Percentiles rank a stretch among this genome's conserved stretches.
These are phyloP conservation scores for Trametes pubescens DNA, from an alignment of 1,284 basidiomycete species.

Conservation along the genomic window DNA sequence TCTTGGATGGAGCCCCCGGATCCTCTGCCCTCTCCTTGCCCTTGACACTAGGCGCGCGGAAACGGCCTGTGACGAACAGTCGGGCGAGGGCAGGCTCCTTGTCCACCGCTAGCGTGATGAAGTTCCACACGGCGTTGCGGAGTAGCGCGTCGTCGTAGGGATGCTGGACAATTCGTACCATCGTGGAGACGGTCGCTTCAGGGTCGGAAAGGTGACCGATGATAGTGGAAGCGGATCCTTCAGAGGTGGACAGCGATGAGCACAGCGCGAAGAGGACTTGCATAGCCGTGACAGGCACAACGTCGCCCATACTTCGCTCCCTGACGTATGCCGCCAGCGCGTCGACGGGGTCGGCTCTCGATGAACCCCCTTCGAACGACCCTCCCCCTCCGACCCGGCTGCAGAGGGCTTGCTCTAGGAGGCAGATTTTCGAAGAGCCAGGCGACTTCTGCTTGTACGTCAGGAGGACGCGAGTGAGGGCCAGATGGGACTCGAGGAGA, in stretches of 20 bases:
- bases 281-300: slow-evolving; percentile 70
- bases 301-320: slow-evolving; percentile 62
- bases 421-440: slow-evolving; percentile 55
- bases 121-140: slow-evolving; percentile 82
- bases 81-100: slow-evolving; percentile 89
- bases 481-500: slow-evolving; percentile 72
- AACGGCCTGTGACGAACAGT: slow-evolving; percentile 81
- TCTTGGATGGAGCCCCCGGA: slow-evolving; percentile 41
- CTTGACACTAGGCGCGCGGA: slow-evolving; percentile 58
- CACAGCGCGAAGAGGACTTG: slow-evolving; percentile 73
- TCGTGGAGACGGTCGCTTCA: slow-evolving; percentile 66
- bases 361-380: slow-evolving; percentile 54
- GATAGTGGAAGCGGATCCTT: slow-evolving; percentile 70
- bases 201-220: slow-evolving; percentile 78
- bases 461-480: slow-evolving; percentile 66
- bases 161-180: slow-evolving; percentile 73
- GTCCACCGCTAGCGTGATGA: slow-evolving; percentile 84
- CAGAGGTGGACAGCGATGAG: slow-evolving; percentile 65
- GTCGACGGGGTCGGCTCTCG: slow-evolving; percentile 73
- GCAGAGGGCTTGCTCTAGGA: slow-evolving; percentile 80
- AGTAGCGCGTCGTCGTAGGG: slow-evolving; percentile 75
- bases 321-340: slow-evolving; percentile 71
- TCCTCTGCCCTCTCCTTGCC: slow-evolving; percentile 46
- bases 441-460: slow-evolving; percentile 63
- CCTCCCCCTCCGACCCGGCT: slow-evolving; percentile 60